These are phyloP conservation scores for Pulveroboletus sp. DNA, from an alignment of 768 basidiomycete species.

Conservation along the genomic window DNA sequence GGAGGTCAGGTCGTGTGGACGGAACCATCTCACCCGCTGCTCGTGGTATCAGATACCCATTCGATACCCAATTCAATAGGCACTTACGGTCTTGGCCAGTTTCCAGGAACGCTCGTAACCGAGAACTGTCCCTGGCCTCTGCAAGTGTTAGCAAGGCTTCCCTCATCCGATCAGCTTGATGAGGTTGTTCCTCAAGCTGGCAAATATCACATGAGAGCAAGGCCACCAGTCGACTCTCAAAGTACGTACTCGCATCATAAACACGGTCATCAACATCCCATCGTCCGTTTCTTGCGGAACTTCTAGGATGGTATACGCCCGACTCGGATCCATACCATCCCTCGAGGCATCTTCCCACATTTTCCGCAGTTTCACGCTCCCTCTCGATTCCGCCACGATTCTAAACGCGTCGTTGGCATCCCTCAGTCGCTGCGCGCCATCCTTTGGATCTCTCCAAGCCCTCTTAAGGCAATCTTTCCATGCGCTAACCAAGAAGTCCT, in stretches of 20 bases:
- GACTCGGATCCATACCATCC: constrained; percentile 60
- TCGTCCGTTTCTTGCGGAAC: constrained; percentile 73
- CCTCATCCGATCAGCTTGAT: constrained; percentile 64
- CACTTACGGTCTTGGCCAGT: constrained; percentile 76
- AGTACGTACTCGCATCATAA: constrained; percentile 58
- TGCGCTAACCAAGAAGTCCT: constrained; percentile 67
- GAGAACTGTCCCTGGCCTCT: constrained; percentile 69
- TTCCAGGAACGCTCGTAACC: constrained; percentile 60
- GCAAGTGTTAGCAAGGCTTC: constrained; percentile 75
- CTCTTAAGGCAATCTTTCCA: constrained; percentile 60
- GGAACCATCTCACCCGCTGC: constrained; percentile 64
- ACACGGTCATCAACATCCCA: constrained; percentile 72
- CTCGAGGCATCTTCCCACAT: constrained; percentile 55
- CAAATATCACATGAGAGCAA: constrained; percentile 7
- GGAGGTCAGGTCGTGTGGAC: constrained; percentile 61
- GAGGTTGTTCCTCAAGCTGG: constrained; percentile 71
- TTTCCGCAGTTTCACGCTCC: constrained; percentile 47
- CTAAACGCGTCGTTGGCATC: constrained; percentile 67
- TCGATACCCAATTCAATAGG: not conserved
- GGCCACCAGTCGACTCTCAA: not conserved
- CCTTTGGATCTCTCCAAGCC: constrained; percentile 47
- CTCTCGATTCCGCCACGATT: constrained; percentile 62
- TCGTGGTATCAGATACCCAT: constrained; percentile 2
- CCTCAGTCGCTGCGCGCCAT: constrained; percentile 46
- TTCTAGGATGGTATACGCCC: constrained; percentile 71